These are phyloP conservation scores for Ceratocystis colombiana DNA, from an alignment of 2,329 filamentous ascomycete genomes.

Conservation along the genomic window DNA sequence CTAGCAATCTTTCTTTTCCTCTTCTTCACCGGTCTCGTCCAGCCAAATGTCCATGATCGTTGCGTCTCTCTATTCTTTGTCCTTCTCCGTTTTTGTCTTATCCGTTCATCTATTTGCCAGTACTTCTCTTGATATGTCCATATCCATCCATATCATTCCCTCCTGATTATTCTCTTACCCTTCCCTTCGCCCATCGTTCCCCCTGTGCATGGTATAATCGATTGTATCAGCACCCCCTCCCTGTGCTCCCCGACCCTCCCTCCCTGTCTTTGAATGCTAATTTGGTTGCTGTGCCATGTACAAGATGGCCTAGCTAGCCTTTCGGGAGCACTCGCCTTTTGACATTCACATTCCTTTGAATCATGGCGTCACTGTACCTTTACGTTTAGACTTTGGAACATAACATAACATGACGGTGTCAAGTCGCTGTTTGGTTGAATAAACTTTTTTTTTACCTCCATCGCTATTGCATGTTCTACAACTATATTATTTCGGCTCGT, in stretches of 20 bases:
- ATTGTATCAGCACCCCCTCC: not conserved
- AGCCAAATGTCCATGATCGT: too few relatives aligned
- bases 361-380: not conserved
- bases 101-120: not conserved
- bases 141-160: not conserved
- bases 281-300: not conserved
- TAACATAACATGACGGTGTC: not conserved
- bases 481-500: not conserved
- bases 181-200: not conserved
- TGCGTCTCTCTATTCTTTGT: not conserved
- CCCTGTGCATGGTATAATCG: not conserved
- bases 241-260: not conserved
- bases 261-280: not conserved
- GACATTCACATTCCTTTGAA: conserved; percentile 3
- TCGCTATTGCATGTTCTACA: not conserved
- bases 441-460: not conserved
- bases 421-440: not conserved
- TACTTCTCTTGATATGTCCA: not conserved
- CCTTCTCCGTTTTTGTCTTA: not conserved
- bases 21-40: too few relatives aligned
- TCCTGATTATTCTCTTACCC: not conserved
- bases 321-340: not conserved
- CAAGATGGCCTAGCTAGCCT: not conserved
- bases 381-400: conserved; percentile 1
- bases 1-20: too few relatives aligned